These are phyloP conservation scores for Graphilbum fragrans DNA, from an alignment of 2,329 filamentous ascomycete genomes.

Conservation along the genomic window DNA sequence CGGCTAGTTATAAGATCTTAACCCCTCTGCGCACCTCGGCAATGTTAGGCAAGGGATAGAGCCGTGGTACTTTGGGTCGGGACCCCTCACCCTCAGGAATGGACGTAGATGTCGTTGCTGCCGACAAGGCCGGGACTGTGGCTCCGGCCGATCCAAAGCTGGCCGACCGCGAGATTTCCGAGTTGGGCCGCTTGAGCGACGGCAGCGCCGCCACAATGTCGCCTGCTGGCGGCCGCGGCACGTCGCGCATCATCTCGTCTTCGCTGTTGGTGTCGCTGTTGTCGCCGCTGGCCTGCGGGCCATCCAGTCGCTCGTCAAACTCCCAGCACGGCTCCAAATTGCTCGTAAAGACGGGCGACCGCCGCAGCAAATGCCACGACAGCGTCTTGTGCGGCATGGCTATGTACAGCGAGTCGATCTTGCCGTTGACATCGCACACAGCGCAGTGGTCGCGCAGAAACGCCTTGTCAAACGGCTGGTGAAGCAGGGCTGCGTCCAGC, in stretches of 20 bases:
- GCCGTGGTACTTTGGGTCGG: constrained; percentile 20
- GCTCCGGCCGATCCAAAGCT: constrained; percentile 33
- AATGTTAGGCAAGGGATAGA: constrained; percentile 23
- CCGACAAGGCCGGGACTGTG: constrained; percentile 13
- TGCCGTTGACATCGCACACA: constrained; percentile 40
- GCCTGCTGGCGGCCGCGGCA: constrained; percentile 28
- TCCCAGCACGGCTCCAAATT: constrained; percentile 44
- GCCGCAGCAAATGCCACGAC: constrained; percentile 41
- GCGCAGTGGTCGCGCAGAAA: constrained; percentile 43
- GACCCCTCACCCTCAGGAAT: constrained; percentile 14
- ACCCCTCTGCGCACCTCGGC: constrained; percentile 25
- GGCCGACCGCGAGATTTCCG: constrained; percentile 37
- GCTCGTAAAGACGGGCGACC: constrained; percentile 33
- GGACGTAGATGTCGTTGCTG: constrained; percentile 1
- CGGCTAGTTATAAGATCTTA: constrained; percentile 5
- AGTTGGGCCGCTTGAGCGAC: constrained; percentile 37
- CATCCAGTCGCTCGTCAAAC: constrained; percentile 37
- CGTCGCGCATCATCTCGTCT: constrained; percentile 7
- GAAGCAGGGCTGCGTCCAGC: constrained; percentile 30
- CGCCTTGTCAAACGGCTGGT: constrained; percentile 31
- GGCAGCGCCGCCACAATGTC: constrained; percentile 28
- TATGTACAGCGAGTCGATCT: constrained; percentile 48
- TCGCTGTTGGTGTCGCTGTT: constrained; percentile 15
- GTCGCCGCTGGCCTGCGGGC: constrained; percentile 16
- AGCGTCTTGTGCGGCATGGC: constrained; percentile 40